Evolutionary conservation across 2,329 filamentous ascomycete genomes (phyloP), one percentile per base, ranked within the genome.

Genomic region (Magnaporthiopsis rhizophila): DNA sequence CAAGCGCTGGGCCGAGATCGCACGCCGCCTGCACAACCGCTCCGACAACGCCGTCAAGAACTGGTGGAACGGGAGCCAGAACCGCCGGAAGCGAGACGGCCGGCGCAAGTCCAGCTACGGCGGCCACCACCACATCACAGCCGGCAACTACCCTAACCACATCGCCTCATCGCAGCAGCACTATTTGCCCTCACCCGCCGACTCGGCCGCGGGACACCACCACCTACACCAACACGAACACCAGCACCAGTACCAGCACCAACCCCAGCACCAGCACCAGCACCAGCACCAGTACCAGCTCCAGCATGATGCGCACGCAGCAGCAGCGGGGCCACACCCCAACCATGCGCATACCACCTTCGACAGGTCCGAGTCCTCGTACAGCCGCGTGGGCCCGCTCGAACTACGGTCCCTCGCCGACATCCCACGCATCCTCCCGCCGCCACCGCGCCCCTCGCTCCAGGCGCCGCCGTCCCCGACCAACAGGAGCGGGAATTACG

Each of bases 21-120:
- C 93, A 59, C 30, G 93, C 69, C 83, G 86, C 59, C 83, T 97
- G 26, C 84, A 89, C 64, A 92, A 92, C 68, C 89, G 93, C 72
- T 96, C 92, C 75, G 93, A 97, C 79, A 97, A 97, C 72, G 90
- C 91, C 34, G 91, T 97, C 68, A 97, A 97, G 85, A 97, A 97
- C 76, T 97, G 92, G 92, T 97, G 91, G 91, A 97, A 97, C 74
- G 92, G 93, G 62, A 91, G 89, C 74, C 90, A 93, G 83, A 97
- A 97, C 78, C 86, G 92, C 71, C 83, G 89, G 71, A 83, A 81
- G 72, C 80, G 87, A 68, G 74, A 80, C 63, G 73, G 78, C 67
- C 75, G 79, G 53, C 74, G 74, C 68, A 78, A 73, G 68, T 71
- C 71, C 56, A 69, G 63, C 64, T 66, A 66, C 64, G 68, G 59